Conservation (phyloP, 306 rosid species). For the Hippophae tibetana region DNA sequence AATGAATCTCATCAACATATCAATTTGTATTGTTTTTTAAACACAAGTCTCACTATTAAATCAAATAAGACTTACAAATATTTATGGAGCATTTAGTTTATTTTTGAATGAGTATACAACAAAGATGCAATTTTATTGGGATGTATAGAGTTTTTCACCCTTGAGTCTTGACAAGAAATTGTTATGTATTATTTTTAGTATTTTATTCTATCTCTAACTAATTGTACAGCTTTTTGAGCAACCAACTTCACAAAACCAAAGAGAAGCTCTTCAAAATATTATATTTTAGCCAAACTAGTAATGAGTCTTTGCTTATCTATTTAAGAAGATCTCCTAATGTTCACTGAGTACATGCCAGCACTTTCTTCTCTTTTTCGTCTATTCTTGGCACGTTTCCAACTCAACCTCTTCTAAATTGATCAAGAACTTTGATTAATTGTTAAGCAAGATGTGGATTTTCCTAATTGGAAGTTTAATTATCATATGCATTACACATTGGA, state of each 20-base stretch:
- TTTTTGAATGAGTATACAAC: too few relatives aligned
- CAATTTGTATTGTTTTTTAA: too few relatives aligned
- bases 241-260: conserved; percentile 34
- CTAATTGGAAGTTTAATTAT: conserved; percentile 45
- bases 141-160: too few relatives aligned
- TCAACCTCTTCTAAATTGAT: not conserved
- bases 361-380: conserved; percentile 45
- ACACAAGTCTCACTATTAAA: too few relatives aligned
- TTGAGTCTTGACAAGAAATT: conserved; percentile 16
- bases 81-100: too few relatives aligned
- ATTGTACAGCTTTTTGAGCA: conserved; percentile 46
- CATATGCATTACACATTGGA: conserved; percentile 45
- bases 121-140: too few relatives aligned
- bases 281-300: conserved; percentile 11
- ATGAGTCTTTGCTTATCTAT: conserved; percentile 38
- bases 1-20: too few relatives aligned
- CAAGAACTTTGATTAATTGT: not conserved
- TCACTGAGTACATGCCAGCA: conserved; percentile 59
- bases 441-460: conserved; percentile 51
- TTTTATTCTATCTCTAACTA: conserved; percentile 66
- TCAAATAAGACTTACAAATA: too few relatives aligned
- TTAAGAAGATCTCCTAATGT: conserved; percentile 48
- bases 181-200: conserved; percentile 24
- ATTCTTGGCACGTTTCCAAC: conserved; percentile 34
- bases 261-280: conserved; percentile 13